These are phyloP conservation scores for Metschnikowia noctiluminum DNA, from an alignment of 805 yeast species.

Conservation along the genomic window DNA sequence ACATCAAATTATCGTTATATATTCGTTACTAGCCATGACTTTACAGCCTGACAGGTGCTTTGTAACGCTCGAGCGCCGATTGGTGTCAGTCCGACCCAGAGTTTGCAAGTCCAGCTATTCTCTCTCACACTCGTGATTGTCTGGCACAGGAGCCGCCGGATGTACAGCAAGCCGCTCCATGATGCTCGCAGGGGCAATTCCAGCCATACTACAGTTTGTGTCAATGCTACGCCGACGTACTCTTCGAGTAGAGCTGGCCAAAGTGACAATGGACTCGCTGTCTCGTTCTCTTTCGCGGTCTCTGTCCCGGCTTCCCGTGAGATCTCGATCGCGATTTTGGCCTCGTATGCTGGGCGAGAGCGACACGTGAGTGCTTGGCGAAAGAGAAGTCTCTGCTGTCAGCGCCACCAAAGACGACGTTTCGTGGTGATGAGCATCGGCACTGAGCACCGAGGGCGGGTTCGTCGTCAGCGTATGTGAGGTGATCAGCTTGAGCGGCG, in stretches of 20 bases:
- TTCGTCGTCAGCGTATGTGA: slow-evolving; percentile 37
- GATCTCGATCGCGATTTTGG: slow-evolving; percentile 12
- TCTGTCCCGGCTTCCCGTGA: slow-evolving; percentile 16
- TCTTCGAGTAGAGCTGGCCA: slow-evolving; percentile 40
- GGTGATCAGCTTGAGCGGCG: slow-evolving; percentile 45
- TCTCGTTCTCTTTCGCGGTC: slow-evolving; percentile 30
- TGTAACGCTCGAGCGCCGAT: too few relatives aligned
- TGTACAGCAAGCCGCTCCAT: slow-evolving; percentile 48
- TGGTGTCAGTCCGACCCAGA: too few relatives aligned
- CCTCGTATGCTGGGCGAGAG: slow-evolving; percentile 13
- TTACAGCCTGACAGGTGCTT: too few relatives aligned
- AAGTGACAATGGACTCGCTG: slow-evolving; percentile 41
- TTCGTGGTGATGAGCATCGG: slow-evolving; percentile 26
- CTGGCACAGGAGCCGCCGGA: slow-evolving; percentile 26
- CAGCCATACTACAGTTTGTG: slow-evolving; percentile 62
- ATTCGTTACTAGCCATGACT: neutral
- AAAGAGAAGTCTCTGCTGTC: slow-evolving; percentile 49
- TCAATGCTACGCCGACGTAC: slow-evolving; percentile 41
- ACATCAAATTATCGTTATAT: neutral
- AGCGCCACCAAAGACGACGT: slow-evolving; percentile 36
- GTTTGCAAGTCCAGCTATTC: neutral
- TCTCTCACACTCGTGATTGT: slow-evolving; percentile 1
- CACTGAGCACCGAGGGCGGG: slow-evolving; percentile 38
- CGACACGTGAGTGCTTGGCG: slow-evolving; percentile 36
- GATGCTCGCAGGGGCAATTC: slow-evolving; percentile 73